Evolutionary conservation across 164 flowering plant species (phyloP), one percentile per base, ranked within the genome.

Genomic region (Vitis cinerea): DNA sequence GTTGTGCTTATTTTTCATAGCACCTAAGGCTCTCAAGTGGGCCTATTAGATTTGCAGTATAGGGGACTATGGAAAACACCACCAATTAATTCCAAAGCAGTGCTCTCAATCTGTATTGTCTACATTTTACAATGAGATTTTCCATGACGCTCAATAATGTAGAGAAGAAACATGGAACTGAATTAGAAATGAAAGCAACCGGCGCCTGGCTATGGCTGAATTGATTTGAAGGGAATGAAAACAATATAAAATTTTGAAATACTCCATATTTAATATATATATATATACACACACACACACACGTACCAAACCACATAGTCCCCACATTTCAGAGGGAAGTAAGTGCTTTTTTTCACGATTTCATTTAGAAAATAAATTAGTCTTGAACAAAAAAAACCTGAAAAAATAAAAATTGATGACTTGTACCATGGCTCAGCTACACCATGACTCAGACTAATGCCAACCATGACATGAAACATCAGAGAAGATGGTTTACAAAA

Each of bases 111-210:
- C 31, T 86, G 92, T 61, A 61, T 88, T 2, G 88, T 92, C 10
- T 92, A 92, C 58, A 80, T 85, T 65, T 88, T 91, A 1, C 0
- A 74, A 90, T 67, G 92, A 91, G 79, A 91, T 87, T 10, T 71
- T 74, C 57, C 83, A 81, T 50, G 63, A 71, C 16, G 62, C 71
- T 16, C 8, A 71, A 56, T 59, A 56, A 65, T 66, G 74, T 31
- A 66, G 74, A 50, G 50, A 27, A 9, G 53, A 48, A 8, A 75
- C 61, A 27, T 9, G 2, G 50, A 13, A n/a, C 29, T 56, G 53
- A 49, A 52, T 16, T 51, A 3, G 15, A 50, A 13, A 8, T 4
- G 12, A 11, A 59, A 2, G 58, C 59, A 54, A 59, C 4, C 4
- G 14, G 57, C 19, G 60, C 44, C 56, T 37, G 44, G 13, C 16